These are phyloP conservation scores for Penicillium expansum DNA, from an alignment of 2,329 filamentous ascomycete species.

Conservation along the genomic window DNA sequence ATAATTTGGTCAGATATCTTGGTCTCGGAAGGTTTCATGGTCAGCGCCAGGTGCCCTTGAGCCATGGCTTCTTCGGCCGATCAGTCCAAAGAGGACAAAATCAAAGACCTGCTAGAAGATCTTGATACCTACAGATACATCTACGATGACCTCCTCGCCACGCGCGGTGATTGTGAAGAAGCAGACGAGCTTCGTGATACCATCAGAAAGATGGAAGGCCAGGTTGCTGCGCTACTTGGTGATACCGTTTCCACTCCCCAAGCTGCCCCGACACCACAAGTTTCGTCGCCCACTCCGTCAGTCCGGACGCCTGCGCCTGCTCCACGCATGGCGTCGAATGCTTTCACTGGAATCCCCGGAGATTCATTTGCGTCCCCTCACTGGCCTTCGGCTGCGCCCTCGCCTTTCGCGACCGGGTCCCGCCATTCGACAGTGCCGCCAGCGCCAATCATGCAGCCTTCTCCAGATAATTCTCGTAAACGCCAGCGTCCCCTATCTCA, in stretches of 20 bases:
- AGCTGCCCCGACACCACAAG: background rate
- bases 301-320: background rate
- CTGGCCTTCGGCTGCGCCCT: constrained; percentile 19
- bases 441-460: background rate
- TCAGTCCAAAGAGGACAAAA: constrained; percentile 24
- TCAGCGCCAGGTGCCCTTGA: background rate
- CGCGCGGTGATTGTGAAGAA: constrained; percentile 26
- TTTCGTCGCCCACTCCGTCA: background rate
- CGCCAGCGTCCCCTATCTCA: constrained; percentile 18
- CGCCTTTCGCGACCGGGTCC: constrained; percentile 12
- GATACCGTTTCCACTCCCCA: background rate
- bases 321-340: background rate
- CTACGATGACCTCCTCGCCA: constrained; percentile 29
- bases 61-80: constrained; percentile 13
- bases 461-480: constrained; percentile 14
- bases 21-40: background rate
- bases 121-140: constrained; percentile 34
- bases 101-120: constrained; percentile 34
- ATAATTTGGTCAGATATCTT: background rate
- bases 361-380: constrained; percentile 8
- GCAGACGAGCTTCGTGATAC: constrained; percentile 27
- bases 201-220: constrained; percentile 26
- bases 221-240: constrained; percentile 23
- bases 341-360: background rate
- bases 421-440: background rate